phyloP scores from a whole-genome alignment of 2,329 filamentous ascomycete species.

The Periconia digitata region DNA sequence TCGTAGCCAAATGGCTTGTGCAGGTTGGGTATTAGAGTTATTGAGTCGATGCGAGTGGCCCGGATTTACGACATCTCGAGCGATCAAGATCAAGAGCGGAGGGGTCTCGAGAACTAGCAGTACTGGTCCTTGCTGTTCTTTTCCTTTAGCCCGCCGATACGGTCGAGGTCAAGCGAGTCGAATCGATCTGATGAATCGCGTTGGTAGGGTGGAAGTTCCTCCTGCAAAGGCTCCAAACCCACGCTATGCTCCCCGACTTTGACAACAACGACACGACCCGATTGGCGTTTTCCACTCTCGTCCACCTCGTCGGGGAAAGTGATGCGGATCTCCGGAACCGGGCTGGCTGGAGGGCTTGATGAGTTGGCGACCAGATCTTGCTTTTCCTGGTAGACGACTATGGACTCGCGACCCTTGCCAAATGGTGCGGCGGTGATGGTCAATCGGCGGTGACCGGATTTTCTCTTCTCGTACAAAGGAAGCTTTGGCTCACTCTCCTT shows the following conservation, averaged over 20 bases:
- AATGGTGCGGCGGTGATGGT: conserved; percentile 52
- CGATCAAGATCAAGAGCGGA: conserved; percentile 19
- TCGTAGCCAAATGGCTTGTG: conserved; percentile 43
- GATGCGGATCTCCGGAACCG: conserved; percentile 93
- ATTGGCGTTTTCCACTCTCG: conserved; percentile 74
- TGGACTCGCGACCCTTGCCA: conserved; percentile 61
- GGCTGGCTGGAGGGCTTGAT: conserved; percentile 71
- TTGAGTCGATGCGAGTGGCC: conserved; percentile 18
- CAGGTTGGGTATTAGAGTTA: conserved; percentile 1
- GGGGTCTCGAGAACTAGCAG: conserved; percentile 10
- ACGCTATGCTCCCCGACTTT: conserved; percentile 86
- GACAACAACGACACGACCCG: conserved; percentile 87
- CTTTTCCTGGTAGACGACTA: conserved; percentile 79
- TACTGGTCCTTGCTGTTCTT: conserved; percentile 64
- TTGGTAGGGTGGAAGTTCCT: conserved; percentile 86
- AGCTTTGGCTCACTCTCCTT: conserved; percentile 55
- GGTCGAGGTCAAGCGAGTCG: conserved; percentile 91
- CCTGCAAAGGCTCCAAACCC: conserved; percentile 80
- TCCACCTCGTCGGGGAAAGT: conserved; percentile 97
- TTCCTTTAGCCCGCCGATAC: conserved; percentile 92
- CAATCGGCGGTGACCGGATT: conserved; percentile 58
- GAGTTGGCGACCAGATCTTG: conserved; percentile 76
- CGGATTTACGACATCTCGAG: conserved; percentile 11
- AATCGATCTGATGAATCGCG: conserved; percentile 78
- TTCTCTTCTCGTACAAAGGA: conserved; percentile 67